A percentile compares a stretch with the other conserved stretches of the same genome.
Evolutionary conservation across 345 rosid genomes (phyloP).

Genomic region (Aurinia saxatilis): DNA sequence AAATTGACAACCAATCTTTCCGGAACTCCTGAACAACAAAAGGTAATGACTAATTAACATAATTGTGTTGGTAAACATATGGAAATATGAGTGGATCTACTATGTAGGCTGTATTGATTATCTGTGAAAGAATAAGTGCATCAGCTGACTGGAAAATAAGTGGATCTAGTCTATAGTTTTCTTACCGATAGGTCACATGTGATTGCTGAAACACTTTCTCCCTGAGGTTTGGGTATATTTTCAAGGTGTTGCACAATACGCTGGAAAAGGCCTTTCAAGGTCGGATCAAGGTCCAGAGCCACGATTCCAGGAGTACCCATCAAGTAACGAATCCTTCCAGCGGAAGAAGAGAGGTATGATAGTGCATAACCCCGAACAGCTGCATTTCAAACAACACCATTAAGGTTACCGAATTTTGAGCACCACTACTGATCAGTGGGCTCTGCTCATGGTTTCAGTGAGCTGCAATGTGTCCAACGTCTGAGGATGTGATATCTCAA

Average conservation of each 20-base stretch:
- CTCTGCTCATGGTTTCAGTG: not conserved
- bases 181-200: constrained; percentile 92
- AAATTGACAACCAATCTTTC: constrained; percentile 87
- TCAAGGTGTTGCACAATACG: constrained; percentile 82
- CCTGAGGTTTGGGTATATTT: constrained; percentile 81
- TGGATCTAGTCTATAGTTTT: constrained; percentile 11
- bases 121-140: not conserved
- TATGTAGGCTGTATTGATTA: too few relatives aligned
- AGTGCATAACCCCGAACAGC: constrained; percentile 97
- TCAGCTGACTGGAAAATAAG: constrained; percentile 1
- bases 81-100: too few relatives aligned
- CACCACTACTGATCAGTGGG: constrained; percentile 1
- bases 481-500: not conserved
- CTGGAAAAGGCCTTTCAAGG: constrained; percentile 84
- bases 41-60: not conserved
- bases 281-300: constrained; percentile 91
- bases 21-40: constrained; percentile 76
- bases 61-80: not conserved
- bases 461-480: not conserved
- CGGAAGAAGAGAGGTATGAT: constrained; percentile 97
- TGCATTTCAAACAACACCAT: constrained; percentile 39
- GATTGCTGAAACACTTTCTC: constrained; percentile 82
- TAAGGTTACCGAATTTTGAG: constrained; percentile 9
- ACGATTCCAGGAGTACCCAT: constrained; percentile 96
- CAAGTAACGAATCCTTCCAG: constrained; percentile 89